These are phyloP conservation scores for Nicotiana otophora DNA, from an alignment of 257 asterid species.

Conservation along the genomic window DNA sequence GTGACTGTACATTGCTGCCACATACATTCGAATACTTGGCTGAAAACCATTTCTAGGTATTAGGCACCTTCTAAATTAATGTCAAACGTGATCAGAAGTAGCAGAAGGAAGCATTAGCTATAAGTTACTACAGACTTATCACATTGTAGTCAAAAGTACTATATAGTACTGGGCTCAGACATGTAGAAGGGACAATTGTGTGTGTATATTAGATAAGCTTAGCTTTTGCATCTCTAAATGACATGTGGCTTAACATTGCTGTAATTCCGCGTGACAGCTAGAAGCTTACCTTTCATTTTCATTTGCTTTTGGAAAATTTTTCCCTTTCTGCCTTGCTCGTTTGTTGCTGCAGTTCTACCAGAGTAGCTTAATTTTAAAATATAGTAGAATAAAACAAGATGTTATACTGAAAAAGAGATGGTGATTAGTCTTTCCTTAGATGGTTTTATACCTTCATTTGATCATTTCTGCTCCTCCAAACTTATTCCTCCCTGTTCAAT, in stretches of 20 bases:
- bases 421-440: neutral
- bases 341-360: neutral
- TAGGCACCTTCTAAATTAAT: neutral
- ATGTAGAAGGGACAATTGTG: neutral
- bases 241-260: neutral
- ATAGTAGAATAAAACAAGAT: neutral
- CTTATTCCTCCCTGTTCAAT: conserved; percentile 4
- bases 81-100: neutral
- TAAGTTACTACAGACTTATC: neutral
- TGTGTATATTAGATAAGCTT: neutral
- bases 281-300: neutral
- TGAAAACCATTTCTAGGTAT: too few species aligned
- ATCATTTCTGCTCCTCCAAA: neutral
- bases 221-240: neutral
- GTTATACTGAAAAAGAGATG: neutral
- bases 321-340: neutral
- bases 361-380: neutral
- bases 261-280: neutral
- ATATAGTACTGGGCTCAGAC: neutral
- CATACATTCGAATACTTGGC: too few species aligned
- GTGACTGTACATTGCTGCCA: too few species aligned
- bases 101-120: neutral
- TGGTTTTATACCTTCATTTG: neutral
- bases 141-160: neutral
- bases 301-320: neutral